These are phyloP conservation scores for Trichophyton simii DNA, from an alignment of 2,329 filamentous ascomycete species.

Conservation along the genomic window DNA sequence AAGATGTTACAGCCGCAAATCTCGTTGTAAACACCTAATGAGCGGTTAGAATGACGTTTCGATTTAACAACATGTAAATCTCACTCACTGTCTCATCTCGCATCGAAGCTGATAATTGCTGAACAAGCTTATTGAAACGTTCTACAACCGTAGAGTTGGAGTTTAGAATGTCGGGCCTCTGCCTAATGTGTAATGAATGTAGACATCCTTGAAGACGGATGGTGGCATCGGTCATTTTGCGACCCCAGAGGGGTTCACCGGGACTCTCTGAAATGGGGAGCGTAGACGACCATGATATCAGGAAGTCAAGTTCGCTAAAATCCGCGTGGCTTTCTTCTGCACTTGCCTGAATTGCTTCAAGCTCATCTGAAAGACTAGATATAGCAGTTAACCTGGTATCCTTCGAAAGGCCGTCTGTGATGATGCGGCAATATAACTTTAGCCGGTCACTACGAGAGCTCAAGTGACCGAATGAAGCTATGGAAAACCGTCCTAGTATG, in stretches of 20 bases:
- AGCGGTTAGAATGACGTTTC: neutral
- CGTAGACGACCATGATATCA: neutral
- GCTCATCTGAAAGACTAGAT: constrained; percentile 23
- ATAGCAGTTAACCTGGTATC: constrained; percentile 22
- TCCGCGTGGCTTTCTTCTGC: constrained; percentile 4
- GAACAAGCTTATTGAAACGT: constrained; percentile 21
- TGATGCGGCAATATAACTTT: constrained; percentile 21
- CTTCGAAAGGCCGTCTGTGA: constrained; percentile 18
- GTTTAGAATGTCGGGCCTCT: neutral
- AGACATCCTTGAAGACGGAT: constrained; percentile 29
- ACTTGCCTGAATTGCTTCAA: constrained; percentile 20
- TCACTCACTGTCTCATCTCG: constrained; percentile 31
- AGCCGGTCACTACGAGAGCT: constrained; percentile 17
- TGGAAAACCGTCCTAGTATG: constrained; percentile 24
- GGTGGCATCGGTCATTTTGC: constrained; percentile 27
- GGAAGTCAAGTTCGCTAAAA: constrained; percentile 17
- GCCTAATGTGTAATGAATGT: constrained; percentile 18
- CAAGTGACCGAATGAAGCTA: constrained; percentile 15
- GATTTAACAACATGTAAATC: neutral
- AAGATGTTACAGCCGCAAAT: constrained; percentile 25
- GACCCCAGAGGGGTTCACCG: constrained; percentile 20
- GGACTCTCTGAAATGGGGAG: constrained; percentile 11
- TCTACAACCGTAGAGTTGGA: neutral
- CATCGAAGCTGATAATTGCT: constrained; percentile 27
- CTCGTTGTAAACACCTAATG: constrained; percentile 29